Evolutionary conservation across 106 monocot species (phyloP).

Genomic region (Dendrobium chrysotoxum): DNA sequence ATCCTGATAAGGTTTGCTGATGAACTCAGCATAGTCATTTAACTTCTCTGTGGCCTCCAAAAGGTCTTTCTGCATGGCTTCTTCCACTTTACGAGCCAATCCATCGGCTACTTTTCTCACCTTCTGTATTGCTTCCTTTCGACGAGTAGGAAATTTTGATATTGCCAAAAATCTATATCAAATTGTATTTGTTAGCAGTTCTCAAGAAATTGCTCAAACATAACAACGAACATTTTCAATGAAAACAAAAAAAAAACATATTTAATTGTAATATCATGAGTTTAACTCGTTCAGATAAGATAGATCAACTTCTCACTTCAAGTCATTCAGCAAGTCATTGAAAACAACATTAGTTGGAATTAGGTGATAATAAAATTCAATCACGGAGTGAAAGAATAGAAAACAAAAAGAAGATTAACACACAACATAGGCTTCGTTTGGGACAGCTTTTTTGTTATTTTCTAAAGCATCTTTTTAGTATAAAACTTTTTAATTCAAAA

Average conservation of each 20-base stretch:
- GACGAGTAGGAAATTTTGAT: constrained; percentile 70
- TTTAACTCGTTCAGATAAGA: neutral
- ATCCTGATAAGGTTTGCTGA: constrained; percentile 69
- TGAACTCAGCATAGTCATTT: constrained; percentile 33
- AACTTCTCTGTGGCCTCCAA: constrained; percentile 32
- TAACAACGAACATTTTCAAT: too few species aligned
- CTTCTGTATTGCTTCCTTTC: constrained; percentile 64
- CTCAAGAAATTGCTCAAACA: too few species aligned
- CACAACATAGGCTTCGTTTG: too few species aligned
- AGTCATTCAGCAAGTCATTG: too few species aligned
- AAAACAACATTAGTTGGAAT: too few species aligned
- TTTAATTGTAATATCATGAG: neutral
- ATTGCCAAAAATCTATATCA: constrained; percentile 49
- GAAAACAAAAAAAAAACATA: too few species aligned
- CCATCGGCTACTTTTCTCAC: constrained; percentile 57
- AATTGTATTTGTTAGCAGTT: neutral
- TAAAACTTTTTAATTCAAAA: too few species aligned
- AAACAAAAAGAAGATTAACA: too few species aligned
- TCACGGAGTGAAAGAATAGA: too few species aligned
- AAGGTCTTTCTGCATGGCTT: constrained; percentile 81
- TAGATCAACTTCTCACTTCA: neutral
- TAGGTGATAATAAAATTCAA: too few species aligned
- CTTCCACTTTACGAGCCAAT: constrained; percentile 52
- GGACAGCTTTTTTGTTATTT: too few species aligned
- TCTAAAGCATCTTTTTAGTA: too few species aligned